phyloP scores from a whole-genome alignment of 1,139 yeast species.

The Zhuliangozyma parablackwelliae region DNA sequence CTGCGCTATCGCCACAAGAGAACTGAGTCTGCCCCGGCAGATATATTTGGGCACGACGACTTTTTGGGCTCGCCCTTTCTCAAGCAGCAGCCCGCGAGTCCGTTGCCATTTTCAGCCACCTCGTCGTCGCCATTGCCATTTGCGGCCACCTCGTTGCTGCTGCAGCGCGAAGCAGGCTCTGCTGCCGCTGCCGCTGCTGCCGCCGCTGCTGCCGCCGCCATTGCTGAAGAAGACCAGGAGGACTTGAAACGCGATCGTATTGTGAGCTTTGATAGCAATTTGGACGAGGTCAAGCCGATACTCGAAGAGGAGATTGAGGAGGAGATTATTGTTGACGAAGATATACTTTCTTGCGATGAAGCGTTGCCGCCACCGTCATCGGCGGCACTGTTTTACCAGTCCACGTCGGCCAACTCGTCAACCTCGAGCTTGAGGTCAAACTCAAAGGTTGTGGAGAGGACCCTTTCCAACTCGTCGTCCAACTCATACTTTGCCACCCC shows the following conservation, averaged over 20 bases:
- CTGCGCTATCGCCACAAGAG: slow-evolving; percentile 29
- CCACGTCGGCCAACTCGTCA: slow-evolving; percentile 33
- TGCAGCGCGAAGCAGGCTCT: no score
- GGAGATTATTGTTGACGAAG: slow-evolving; percentile 15
- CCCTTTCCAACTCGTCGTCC: slow-evolving; percentile 30
- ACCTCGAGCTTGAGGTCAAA: slow-evolving; percentile 27
- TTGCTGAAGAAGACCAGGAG: slow-evolving; percentile 16
- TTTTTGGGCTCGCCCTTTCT: slow-evolving; percentile 32
- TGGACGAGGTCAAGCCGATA: neutral
- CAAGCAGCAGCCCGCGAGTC: slow-evolving; percentile 17
- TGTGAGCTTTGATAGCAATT: no score
- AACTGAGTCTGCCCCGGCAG: slow-evolving; percentile 47
- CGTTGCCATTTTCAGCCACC: slow-evolving; percentile 11
- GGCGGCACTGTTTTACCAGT: slow-evolving; percentile 22
- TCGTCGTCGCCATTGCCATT: slow-evolving; percentile 15
- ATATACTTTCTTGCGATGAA: slow-evolving; percentile 13
- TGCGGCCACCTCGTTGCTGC: slow-evolving; percentile 12
- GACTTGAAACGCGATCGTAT: neutral
- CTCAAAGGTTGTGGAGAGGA: slow-evolving; percentile 26
- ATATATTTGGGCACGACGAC: slow-evolving; percentile 23
- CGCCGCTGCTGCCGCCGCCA: slow-evolving; percentile 15
- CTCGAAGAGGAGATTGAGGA: slow-evolving; percentile 25
- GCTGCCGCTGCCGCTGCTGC: slow-evolving; percentile 15
- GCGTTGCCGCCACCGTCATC: slow-evolving; percentile 15
- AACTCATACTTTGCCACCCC: slow-evolving; percentile 14